Conservation (phyloP, 108 stramenopile species). For the Asterionellopsis glacialis region DNA sequence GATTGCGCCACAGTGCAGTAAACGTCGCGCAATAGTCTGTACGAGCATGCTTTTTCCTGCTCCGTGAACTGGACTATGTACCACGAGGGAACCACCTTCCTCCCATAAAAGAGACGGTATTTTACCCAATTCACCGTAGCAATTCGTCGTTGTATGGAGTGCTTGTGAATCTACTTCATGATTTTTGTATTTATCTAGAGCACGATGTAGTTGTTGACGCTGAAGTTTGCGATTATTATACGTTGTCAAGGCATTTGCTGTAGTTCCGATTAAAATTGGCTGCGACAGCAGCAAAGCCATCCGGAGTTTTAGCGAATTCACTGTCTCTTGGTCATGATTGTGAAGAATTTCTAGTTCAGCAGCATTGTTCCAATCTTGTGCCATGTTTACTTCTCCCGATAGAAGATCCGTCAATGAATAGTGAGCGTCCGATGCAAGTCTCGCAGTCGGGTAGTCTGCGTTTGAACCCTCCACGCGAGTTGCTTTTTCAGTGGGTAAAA, state of each 20-base stretch:
- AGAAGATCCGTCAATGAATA: background rate
- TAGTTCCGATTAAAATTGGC: constrained; percentile 30
- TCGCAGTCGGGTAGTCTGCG: background rate
- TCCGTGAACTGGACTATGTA: constrained; percentile 45
- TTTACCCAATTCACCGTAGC: background rate
- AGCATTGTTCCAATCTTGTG: constrained; percentile 4
- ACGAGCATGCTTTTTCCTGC: constrained; percentile 67
- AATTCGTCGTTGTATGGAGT: background rate
- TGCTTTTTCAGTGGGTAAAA: background rate
- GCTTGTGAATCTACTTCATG: background rate
- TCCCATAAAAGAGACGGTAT: constrained; percentile 4
- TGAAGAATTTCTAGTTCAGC: constrained; percentile 19
- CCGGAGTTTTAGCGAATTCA: constrained; percentile 24
- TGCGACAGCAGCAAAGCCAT: constrained; percentile 13
- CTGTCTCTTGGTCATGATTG: constrained; percentile 29
- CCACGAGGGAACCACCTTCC: constrained; percentile 24
- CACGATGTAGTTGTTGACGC: constrained; percentile 2
- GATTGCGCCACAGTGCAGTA: constrained; percentile 41
- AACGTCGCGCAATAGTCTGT: constrained; percentile 42
- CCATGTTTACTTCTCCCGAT: constrained; percentile 11
- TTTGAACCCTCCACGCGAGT: background rate
- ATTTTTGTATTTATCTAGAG: background rate
- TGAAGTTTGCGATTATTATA: background rate
- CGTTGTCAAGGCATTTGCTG: constrained; percentile 19
- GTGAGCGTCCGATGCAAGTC: no score